Evolutionary conservation across 1,284 basidiomycete species (phyloP).

Genomic region (Tremellales sp.): DNA sequence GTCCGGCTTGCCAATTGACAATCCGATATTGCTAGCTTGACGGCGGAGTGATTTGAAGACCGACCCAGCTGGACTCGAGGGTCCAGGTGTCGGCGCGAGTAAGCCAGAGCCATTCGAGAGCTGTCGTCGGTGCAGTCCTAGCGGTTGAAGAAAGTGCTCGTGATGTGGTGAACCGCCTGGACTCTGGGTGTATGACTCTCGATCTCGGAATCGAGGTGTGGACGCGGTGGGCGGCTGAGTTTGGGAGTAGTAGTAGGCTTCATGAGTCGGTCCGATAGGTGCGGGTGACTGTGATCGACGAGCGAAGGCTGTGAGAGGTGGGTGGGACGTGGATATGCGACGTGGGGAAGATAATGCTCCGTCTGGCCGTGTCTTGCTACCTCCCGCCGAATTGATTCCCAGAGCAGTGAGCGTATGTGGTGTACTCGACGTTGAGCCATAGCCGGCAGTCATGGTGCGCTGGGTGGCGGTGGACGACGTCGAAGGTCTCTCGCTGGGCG

Average conservation of each 20-base stretch:
- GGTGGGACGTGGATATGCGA: constrained; percentile 12
- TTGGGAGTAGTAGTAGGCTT: constrained; percentile 22
- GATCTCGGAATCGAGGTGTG: constrained; percentile 22
- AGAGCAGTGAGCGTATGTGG: constrained; percentile 5
- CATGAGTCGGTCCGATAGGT: constrained; percentile 15
- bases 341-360: constrained; percentile 13
- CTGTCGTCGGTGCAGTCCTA: not conserved
- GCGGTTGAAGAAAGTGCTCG: not conserved
- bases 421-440: constrained; percentile 11
- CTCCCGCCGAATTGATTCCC: not conserved
- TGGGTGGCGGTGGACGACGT: not conserved
- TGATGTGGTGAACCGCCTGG: not conserved
- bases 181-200: not conserved
- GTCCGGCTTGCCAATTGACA: constrained; percentile 25
- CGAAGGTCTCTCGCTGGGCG: not conserved
- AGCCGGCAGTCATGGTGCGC: constrained; percentile 12
- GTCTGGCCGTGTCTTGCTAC: constrained; percentile 1
- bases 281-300: constrained; percentile 7
- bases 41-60: constrained; percentile 28
- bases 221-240: constrained; percentile 26
- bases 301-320: not conserved
- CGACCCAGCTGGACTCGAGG: constrained; percentile 21
- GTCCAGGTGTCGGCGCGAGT: constrained; percentile 1
- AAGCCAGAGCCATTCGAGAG: not conserved
- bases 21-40: constrained; percentile 34